Percentiles rank a stretch among this genome's conserved stretches.
phyloP scores from a whole-genome alignment of 2,329 filamentous ascomycete genomes.

The Tolypocladium paradoxum region DNA sequence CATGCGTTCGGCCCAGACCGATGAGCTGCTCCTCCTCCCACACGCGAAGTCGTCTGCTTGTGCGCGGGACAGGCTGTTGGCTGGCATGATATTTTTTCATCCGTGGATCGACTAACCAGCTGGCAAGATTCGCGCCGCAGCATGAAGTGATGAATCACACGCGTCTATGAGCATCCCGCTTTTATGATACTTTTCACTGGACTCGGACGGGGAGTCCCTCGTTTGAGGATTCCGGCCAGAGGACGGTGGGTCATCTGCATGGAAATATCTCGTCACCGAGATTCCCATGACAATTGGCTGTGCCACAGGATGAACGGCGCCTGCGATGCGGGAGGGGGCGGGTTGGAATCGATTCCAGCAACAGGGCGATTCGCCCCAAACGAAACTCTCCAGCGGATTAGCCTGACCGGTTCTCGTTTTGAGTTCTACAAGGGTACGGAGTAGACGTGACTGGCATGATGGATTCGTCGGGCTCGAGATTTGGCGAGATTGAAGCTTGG shows the following conservation, averaged over 20 bases:
- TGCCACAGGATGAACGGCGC: too few relatives aligned
- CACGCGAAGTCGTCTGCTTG: background rate
- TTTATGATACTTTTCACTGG: background rate
- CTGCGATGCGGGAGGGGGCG: too few relatives aligned
- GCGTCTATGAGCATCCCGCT: background rate
- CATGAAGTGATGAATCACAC: background rate
- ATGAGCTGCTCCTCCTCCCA: background rate
- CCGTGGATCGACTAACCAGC: background rate
- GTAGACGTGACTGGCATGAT: background rate
- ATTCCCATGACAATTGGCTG: background rate
- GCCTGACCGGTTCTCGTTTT: background rate
- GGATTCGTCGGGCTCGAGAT: background rate
- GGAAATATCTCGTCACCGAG: background rate
- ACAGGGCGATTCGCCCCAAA: too few relatives aligned
- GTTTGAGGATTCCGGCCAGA: too few relatives aligned
- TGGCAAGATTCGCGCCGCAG: background rate
- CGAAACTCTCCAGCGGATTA: too few relatives aligned
- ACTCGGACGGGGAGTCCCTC: background rate
- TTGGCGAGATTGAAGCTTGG: background rate
- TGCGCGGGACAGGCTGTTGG: background rate
- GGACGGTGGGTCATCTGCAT: background rate
- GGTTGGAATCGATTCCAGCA: too few relatives aligned
- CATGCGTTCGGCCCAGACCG: background rate
- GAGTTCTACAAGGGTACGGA: background rate
- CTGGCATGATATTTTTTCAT: background rate